These are phyloP conservation scores for Rhodotorula babjevae DNA, from an alignment of 768 basidiomycete genomes.

Conservation along the genomic window DNA sequence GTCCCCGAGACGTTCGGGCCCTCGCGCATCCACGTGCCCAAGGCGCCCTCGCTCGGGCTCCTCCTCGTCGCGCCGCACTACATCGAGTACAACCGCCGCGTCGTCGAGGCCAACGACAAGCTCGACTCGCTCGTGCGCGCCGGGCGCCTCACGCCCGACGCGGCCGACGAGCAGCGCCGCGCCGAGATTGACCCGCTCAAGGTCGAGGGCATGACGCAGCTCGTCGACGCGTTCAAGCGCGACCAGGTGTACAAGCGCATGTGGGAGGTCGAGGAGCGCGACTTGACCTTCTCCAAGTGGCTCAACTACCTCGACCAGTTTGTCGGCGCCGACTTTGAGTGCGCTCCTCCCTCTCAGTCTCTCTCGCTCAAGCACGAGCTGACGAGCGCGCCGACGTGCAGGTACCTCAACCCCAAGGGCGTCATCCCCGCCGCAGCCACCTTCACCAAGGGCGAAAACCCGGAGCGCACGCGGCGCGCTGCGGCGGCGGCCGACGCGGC, in stretches of 20 bases:
- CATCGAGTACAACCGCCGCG: slow-evolving; percentile 48
- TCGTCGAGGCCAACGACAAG: slow-evolving; percentile 43
- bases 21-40: slow-evolving; percentile 74
- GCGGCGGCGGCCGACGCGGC: neutral
- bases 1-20: slow-evolving; percentile 71
- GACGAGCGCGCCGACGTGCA: neutral
- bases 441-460: slow-evolving; percentile 36
- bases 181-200: slow-evolving; percentile 43
- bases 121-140: slow-evolving; percentile 25
- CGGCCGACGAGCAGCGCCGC: slow-evolving; percentile 52
- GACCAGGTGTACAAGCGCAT: slow-evolving; percentile 79
- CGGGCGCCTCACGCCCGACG: slow-evolving; percentile 35
- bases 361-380: neutral
- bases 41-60: slow-evolving; percentile 91
- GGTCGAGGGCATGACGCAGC: slow-evolving; percentile 58
- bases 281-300: slow-evolving; percentile 79
- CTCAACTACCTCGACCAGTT: slow-evolving; percentile 70
- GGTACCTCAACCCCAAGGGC: slow-evolving; percentile 70
- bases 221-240: slow-evolving; percentile 77
- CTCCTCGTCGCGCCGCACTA: slow-evolving; percentile 65
- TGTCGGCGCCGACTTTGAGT: slow-evolving; percentile 65
- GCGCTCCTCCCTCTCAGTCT: neutral
- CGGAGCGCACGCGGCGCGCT: slow-evolving; percentile 3
- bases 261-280: slow-evolving; percentile 72
- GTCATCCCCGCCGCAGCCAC: slow-evolving; percentile 64